Conservation (phyloP, 1,139 yeast genomes). For the Wickerhamomyces sp. region DNA sequence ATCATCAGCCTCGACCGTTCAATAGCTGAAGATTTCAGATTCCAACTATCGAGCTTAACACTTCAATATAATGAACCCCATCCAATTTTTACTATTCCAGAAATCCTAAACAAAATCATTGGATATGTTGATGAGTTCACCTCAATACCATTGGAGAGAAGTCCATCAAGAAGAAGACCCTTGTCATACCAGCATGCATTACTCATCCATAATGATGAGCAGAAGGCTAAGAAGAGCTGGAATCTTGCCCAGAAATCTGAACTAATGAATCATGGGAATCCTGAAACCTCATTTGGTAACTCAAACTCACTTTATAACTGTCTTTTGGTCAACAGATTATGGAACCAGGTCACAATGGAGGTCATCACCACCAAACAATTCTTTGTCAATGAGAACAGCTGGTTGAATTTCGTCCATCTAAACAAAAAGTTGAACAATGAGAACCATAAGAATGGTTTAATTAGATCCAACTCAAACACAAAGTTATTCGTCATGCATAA, state of each 20-base stretch:
- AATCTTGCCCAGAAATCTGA: conserved; percentile 21
- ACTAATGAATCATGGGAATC: conserved; percentile 13
- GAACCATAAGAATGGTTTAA: conserved; percentile 3
- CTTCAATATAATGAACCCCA: conserved; percentile 23
- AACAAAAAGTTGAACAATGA: neutral
- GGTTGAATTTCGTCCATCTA: conserved; percentile 38
- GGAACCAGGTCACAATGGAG: conserved; percentile 53
- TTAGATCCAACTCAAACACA: conserved; percentile 29
- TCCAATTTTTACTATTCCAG: conserved; percentile 69
- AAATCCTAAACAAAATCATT: conserved; percentile 60
- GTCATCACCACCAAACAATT: conserved; percentile 51
- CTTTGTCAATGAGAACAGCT: conserved; percentile 46
- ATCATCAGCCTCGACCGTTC: neutral
- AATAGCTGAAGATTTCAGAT: neutral
- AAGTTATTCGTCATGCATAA: conserved; percentile 47
- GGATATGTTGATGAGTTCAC: conserved; percentile 50
- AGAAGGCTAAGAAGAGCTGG: conserved; percentile 50
- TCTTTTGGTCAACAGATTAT: conserved; percentile 60
- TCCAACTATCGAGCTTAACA: neutral
- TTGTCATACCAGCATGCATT: conserved; percentile 59
- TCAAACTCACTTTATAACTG: conserved; percentile 47
- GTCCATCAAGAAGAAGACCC: conserved; percentile 63
- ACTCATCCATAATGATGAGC: conserved; percentile 49
- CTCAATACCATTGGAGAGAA: conserved; percentile 51
- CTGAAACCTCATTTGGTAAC: conserved; percentile 12